Evolutionary conservation across 83 land plant genomes (phyloP).

Genomic region (Diphasiastrum complanatum): DNA sequence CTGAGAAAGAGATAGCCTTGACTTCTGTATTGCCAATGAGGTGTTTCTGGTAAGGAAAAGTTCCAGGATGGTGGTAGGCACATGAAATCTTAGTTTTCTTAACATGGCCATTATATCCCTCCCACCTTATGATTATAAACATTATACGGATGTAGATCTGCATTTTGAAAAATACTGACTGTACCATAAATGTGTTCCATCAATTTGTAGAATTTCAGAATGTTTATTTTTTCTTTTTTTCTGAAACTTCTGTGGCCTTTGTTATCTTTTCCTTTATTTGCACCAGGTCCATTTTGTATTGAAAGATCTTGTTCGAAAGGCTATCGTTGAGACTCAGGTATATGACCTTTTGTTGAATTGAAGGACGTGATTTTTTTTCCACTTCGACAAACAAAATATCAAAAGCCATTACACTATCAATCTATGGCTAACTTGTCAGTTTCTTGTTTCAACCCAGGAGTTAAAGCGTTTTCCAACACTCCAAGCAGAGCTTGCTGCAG

Average conservation of each 20-base stretch:
- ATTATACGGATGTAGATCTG: neutral
- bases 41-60: conserved; percentile 1
- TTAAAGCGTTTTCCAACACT: conserved; percentile 77
- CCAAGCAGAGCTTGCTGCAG: conserved; percentile 67
- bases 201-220: too few species aligned
- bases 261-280: conserved; percentile 12
- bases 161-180: neutral
- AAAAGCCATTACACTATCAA: neutral
- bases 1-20: conserved; percentile 1
- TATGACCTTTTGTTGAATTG: neutral
- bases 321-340: conserved; percentile 59
- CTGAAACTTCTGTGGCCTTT: too few species aligned
- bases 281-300: conserved; percentile 60
- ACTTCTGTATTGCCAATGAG: neutral
- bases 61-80: too few species aligned
- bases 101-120: too few species aligned
- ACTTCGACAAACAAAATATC: too few species aligned
- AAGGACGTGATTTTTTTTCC: too few species aligned
- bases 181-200: too few species aligned
- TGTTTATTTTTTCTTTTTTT: too few species aligned
- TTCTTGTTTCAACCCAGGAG: conserved; percentile 39
- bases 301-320: conserved; percentile 75
- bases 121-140: neutral
- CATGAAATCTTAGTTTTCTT: too few species aligned
- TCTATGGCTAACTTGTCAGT: neutral